phyloP scores from a whole-genome alignment of 192 early-diverging fungal genomes.

The Cetraspora pellucida region DNA sequence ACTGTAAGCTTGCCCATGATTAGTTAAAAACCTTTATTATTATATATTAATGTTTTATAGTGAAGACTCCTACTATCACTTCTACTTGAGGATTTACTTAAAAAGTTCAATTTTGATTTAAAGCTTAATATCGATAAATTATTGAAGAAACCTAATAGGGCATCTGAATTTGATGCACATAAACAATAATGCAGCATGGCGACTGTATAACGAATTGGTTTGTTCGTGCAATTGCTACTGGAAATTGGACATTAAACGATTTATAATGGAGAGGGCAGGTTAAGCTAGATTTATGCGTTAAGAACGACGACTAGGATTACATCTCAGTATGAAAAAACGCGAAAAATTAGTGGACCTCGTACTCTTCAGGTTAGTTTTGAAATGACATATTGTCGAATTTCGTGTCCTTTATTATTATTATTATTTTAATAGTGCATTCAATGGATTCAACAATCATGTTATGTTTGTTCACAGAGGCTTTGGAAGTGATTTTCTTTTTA shows the following conservation, averaged over 20 bases:
- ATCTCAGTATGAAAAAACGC: slow-evolving; percentile 97
- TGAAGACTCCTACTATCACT: slow-evolving; percentile 92
- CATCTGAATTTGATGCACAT: slow-evolving; percentile 86
- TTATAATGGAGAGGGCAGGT: slow-evolving; percentile 98
- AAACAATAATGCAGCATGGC: slow-evolving; percentile 71
- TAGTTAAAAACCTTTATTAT: not conserved
- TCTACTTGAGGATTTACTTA: slow-evolving; percentile 97
- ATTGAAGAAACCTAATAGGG: slow-evolving; percentile 85
- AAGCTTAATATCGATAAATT: slow-evolving; percentile 92
- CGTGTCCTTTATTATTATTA: not conserved
- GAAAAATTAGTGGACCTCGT: slow-evolving; percentile 97
- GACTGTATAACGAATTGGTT: slow-evolving; percentile 91
- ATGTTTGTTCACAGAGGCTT: not conserved
- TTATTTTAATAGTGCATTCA: slow-evolving; percentile 22
- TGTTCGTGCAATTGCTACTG: slow-evolving; percentile 90
- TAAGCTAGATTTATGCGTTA: slow-evolving; percentile 91
- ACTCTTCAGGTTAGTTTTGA: slow-evolving; percentile 67
- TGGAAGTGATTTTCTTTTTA: not conserved
- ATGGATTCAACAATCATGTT: not conserved
- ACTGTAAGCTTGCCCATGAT: slow-evolving; percentile 59
- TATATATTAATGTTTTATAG: slow-evolving; percentile 43
- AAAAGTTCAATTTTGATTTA: slow-evolving; percentile 83
- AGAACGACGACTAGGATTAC: slow-evolving; percentile 98
- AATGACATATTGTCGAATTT: not conserved
- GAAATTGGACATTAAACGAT: slow-evolving; percentile 98